Percentiles rank a stretch among this genome's conserved stretches.
These are phyloP conservation scores for Kwoniella heveanensis DNA, from an alignment of 768 basidiomycete genomes.

Conservation along the genomic window DNA sequence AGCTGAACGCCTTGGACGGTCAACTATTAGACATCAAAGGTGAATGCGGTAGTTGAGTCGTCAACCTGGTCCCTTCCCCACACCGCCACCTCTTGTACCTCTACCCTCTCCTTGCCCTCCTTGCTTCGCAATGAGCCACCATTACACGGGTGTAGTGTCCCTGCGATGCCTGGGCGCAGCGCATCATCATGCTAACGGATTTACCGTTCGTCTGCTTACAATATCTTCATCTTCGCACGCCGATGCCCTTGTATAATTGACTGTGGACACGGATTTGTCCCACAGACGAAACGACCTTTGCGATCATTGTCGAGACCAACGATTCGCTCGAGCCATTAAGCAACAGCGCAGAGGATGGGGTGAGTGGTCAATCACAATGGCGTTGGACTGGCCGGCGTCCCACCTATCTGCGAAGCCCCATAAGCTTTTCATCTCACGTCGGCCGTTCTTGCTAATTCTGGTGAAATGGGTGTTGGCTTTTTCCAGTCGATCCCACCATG, in stretches of 20 bases:
- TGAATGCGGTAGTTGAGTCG: constrained; percentile 12
- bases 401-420: too few relatives aligned
- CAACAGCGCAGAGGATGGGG: constrained; percentile 36
- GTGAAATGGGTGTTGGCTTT: too few relatives aligned
- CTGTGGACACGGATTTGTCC: too few relatives aligned
- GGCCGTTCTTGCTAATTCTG: too few relatives aligned
- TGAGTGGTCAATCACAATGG: constrained; percentile 29
- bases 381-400: too few relatives aligned
- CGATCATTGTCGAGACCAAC: constrained; percentile 76
- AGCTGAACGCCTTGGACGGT: constrained; percentile 46
- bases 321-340: constrained; percentile 59
- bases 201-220: not conserved
- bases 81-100: not conserved
- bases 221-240: too few relatives aligned
- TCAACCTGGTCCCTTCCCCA: not conserved
- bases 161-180: too few relatives aligned
- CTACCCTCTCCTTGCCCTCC: not conserved
- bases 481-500: constrained; percentile 41
- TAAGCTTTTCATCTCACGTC: too few relatives aligned
- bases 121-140: too few relatives aligned
- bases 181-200: constrained; percentile 12
- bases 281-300: constrained; percentile 72
- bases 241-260: too few relatives aligned
- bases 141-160: too few relatives aligned
- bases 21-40: constrained; percentile 45